Percentiles rank a stretch among this genome's conserved stretches.
Conservation (phyloP, 805 yeast genomes). For the Candida ortonii region DNA sequence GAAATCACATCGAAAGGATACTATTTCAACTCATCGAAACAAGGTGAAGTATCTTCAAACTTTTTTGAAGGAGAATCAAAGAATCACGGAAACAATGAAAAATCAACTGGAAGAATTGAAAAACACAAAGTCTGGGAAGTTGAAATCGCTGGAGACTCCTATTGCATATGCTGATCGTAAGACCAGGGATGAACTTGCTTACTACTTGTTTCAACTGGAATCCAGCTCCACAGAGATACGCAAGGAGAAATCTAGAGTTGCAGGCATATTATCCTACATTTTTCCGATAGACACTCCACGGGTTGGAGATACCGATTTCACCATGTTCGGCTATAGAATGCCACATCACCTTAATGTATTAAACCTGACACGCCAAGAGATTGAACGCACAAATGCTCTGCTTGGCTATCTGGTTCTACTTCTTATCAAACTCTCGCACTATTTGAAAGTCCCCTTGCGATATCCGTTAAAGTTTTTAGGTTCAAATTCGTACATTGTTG, state of each 20-base stretch:
- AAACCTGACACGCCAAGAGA: slow-evolving; percentile 30
- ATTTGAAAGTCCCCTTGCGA: slow-evolving; percentile 43
- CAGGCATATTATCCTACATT: slow-evolving; percentile 23
- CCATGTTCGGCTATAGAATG: slow-evolving; percentile 32
- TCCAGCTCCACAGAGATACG: slow-evolving; percentile 10
- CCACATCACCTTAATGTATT: slow-evolving; percentile 20
- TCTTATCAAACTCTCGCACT: slow-evolving; percentile 37
- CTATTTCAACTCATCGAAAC: not conserved
- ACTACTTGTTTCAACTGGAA: slow-evolving; percentile 16
- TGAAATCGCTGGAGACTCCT: not conserved
- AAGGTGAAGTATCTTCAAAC: slow-evolving; percentile 2
- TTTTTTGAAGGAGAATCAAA: slow-evolving; percentile 3
- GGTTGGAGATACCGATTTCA: slow-evolving; percentile 24
- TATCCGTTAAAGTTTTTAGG: slow-evolving; percentile 50
- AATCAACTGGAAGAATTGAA: slow-evolving; percentile 3
- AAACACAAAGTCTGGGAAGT: slow-evolving; percentile 1
- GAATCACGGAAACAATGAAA: slow-evolving; percentile 3
- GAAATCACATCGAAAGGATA: not conserved
- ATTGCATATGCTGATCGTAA: not conserved
- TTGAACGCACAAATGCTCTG: slow-evolving; percentile 45
- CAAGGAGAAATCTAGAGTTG: slow-evolving; percentile 26
- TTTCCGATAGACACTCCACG: slow-evolving; percentile 32
- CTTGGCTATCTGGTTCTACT: slow-evolving; percentile 46
- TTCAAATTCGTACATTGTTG: slow-evolving; percentile 45
- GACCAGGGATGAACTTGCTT: slow-evolving; percentile 14